Conservation (phyloP, 2,329 filamentous ascomycete species). For the Pseudocercospora musae region DNA sequence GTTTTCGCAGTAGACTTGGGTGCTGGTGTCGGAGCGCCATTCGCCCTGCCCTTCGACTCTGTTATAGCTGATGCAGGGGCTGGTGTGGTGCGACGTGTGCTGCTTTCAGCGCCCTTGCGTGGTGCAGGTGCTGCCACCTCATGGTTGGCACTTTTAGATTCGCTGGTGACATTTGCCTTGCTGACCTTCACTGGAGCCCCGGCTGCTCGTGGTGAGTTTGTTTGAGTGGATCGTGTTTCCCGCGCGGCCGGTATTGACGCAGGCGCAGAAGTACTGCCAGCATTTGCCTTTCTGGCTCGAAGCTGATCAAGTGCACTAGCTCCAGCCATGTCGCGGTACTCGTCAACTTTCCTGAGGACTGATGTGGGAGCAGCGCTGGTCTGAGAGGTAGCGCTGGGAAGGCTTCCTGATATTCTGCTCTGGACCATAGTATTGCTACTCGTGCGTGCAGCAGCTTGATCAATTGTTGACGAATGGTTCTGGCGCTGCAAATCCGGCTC, state of each 20-base stretch:
- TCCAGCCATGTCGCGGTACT: not conserved
- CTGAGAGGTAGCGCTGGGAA: constrained; percentile 5
- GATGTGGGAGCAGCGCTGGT: constrained; percentile 7
- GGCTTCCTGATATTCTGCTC: not conserved
- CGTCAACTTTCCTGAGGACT: not conserved
- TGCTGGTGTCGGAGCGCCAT: not conserved
- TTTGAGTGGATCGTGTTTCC: not conserved
- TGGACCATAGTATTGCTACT: not conserved
- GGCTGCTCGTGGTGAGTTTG: not conserved
- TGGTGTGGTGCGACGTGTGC: not conserved
- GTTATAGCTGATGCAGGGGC: not conserved
- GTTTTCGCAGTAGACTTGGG: not conserved
- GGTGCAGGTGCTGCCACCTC: not conserved
- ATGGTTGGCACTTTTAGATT: not conserved
- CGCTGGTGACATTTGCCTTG: not conserved
- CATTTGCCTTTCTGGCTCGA: not conserved
- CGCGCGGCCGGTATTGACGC: not conserved
- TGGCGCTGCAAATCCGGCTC: not conserved
- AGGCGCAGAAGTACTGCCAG: not conserved
- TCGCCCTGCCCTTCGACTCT: not conserved
- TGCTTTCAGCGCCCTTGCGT: not conserved
- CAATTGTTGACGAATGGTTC: not conserved
- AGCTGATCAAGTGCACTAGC: not conserved
- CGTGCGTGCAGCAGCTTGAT: not conserved
- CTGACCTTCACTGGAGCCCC: not conserved